These are phyloP conservation scores for Graphiopsis chlorocephala DNA, from an alignment of 2,329 filamentous ascomycete species.

Conservation along the genomic window DNA sequence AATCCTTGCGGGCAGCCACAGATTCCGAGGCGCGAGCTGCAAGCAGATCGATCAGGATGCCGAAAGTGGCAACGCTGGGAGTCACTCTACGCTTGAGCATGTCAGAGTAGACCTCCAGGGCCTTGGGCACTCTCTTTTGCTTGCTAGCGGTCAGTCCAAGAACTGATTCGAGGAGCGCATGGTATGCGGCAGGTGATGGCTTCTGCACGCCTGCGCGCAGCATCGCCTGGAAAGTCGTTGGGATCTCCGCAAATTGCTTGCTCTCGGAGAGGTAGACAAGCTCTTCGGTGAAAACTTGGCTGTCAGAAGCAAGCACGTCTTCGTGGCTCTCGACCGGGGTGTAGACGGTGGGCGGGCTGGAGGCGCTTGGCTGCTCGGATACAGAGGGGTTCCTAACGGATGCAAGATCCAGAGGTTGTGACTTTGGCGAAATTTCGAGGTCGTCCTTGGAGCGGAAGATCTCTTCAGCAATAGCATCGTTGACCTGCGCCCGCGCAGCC, in stretches of 20 bases:
- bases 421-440: slow-evolving; percentile 24
- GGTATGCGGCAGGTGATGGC: slow-evolving; percentile 85
- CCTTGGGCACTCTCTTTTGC: slow-evolving; percentile 83
- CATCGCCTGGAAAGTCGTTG: slow-evolving; percentile 86
- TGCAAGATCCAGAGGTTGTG: slow-evolving; percentile 1
- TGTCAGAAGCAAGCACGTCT: slow-evolving; percentile 60
- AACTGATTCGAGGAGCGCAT: slow-evolving; percentile 79
- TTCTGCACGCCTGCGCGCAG: slow-evolving; percentile 74
- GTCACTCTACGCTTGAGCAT: slow-evolving; percentile 84
- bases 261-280: slow-evolving; percentile 70
- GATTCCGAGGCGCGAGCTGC: slow-evolving; percentile 79
- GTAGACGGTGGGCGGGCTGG: slow-evolving; percentile 28
- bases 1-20: slow-evolving; percentile 64
- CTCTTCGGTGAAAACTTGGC: slow-evolving; percentile 71
- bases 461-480: slow-evolving; percentile 79
- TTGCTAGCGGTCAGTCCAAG: slow-evolving; percentile 76
- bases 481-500: slow-evolving; percentile 65
- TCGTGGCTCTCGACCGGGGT: slow-evolving; percentile 31
- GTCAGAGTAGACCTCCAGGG: slow-evolving; percentile 90
- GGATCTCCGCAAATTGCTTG: slow-evolving; percentile 80
- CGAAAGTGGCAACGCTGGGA: slow-evolving; percentile 82
- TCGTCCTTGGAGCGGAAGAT: slow-evolving; percentile 61
- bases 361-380: slow-evolving; percentile 23
- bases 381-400: slow-evolving; percentile 19
- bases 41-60: slow-evolving; percentile 79